Percentiles rank a stretch among this genome's conserved stretches.
Conservation (phyloP, 371 early-diverging fungal species). For the Vairimorpha ceranae region DNA sequence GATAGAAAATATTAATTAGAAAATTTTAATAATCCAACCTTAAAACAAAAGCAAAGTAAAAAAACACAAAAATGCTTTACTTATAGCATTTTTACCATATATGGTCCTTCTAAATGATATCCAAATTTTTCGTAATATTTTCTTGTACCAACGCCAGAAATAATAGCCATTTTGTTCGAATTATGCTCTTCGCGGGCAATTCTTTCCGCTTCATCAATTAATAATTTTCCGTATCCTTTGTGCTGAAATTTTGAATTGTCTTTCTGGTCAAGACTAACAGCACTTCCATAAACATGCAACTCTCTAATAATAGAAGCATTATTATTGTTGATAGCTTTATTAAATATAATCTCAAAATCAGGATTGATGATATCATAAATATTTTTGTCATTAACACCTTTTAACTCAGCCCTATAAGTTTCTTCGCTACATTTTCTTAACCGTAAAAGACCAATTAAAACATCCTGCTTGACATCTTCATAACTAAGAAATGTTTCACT, state of each 20-base stretch:
- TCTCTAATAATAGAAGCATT: constrained; percentile 82
- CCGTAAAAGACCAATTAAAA: constrained; percentile 87
- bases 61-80: too few relatives aligned
- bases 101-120: constrained; percentile 78
- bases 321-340: constrained; percentile 19
- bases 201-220: constrained; percentile 98
- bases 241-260: constrained; percentile 97
- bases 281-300: constrained; percentile 95
- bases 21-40: too few relatives aligned
- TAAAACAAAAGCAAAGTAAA: too few relatives aligned
- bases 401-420: constrained; percentile 84
- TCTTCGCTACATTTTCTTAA: constrained; percentile 80
- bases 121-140: constrained; percentile 97
- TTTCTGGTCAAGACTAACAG: constrained; percentile 84
- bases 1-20: too few relatives aligned
- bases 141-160: constrained; percentile 92
- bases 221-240: constrained; percentile 91
- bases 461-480: constrained; percentile 94
- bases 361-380: constrained; percentile 44
- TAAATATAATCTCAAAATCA: background rate
- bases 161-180: constrained; percentile 85
- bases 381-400: constrained; percentile 65
- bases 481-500: constrained; percentile 99
- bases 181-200: constrained; percentile 96
- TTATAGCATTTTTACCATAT: constrained; percentile 62